Evolutionary conservation across 495 filamentous ascomycete genomes (phyloP).

Genomic region (Penicillium samsonianum): DNA sequence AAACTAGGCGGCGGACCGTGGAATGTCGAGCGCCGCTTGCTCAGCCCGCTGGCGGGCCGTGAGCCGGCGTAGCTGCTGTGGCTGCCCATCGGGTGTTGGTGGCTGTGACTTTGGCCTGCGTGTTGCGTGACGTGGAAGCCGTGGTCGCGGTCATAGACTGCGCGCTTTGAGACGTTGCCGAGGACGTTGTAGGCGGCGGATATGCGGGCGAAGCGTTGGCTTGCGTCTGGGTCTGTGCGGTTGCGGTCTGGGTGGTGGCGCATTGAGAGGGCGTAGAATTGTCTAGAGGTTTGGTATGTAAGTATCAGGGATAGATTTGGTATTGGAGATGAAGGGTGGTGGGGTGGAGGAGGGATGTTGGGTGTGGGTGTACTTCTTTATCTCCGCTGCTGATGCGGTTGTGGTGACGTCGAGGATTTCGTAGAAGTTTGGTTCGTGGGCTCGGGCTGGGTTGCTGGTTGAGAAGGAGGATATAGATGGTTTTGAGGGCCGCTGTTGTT

Average conservation of each 20-base stretch:
- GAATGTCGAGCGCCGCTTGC: conserved; percentile 70
- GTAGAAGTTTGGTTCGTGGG: conserved; percentile 64
- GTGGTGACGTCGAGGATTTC: conserved; percentile 73
- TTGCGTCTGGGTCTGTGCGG: conserved; percentile 68
- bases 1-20: conserved; percentile 88
- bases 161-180: conserved; percentile 66
- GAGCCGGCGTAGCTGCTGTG: conserved; percentile 58
- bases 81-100: conserved; percentile 44
- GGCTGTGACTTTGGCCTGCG: conserved; percentile 49
- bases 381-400: conserved; percentile 68
- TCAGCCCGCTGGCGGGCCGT: conserved; percentile 76
- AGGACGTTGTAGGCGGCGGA: conserved; percentile 85
- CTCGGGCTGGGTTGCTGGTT: conserved; percentile 37
- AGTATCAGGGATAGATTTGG: neutral
- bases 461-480: conserved; percentile 38
- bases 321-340: neutral
- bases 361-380: conserved; percentile 69
- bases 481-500: neutral
- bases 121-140: conserved; percentile 37
- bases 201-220: conserved; percentile 78
- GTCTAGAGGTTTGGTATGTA: conserved; percentile 24
- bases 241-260: conserved; percentile 93
- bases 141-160: conserved; percentile 73
- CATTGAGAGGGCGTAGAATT: conserved; percentile 94
- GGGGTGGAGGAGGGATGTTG: conserved; percentile 2